A percentile compares a stretch with the other conserved stretches of the same genome.
Conservation (phyloP, 202 grass and related monocot species). For the Zizania palustris region DNA sequence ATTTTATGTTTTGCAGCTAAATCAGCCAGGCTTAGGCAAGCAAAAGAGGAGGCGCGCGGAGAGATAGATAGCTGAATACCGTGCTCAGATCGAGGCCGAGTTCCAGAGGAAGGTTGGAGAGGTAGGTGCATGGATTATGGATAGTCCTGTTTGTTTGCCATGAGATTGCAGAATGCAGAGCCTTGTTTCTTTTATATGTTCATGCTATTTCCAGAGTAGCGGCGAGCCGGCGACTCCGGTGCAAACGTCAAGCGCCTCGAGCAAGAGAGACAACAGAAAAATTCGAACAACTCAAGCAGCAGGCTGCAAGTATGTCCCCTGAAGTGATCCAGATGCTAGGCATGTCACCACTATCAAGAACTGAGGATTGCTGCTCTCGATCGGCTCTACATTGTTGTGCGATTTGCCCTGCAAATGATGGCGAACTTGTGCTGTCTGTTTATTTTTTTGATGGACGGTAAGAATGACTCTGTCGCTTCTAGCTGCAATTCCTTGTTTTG, state of each 20-base stretch:
- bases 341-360: conserved; percentile 83
- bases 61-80: no score
- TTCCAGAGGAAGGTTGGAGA: no score
- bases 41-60: no score
- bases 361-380: conserved; percentile 38
- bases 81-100: no score
- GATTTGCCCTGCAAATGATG: not conserved
- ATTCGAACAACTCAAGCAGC: conserved; percentile 59
- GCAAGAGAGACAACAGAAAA: conserved; percentile 68
- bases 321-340: conserved; percentile 91
- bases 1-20: no score
- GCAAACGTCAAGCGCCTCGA: conserved; percentile 83
- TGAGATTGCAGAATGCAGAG: not conserved
- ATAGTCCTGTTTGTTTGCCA: no score
- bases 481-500: conserved; percentile 40
- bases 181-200: conserved; percentile 16
- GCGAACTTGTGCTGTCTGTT: conserved; percentile 33
- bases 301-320: conserved; percentile 51
- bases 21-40: no score
- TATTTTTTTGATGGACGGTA: conserved; percentile 40
- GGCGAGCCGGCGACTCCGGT: conserved; percentile 80
- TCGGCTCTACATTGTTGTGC: no score
- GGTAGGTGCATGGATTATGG: no score
- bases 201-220: conserved; percentile 54
- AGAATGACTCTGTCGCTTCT: conserved; percentile 34